Conservation (phyloP, 495 filamentous ascomycete genomes). For the Letharia columbiana region DNA sequence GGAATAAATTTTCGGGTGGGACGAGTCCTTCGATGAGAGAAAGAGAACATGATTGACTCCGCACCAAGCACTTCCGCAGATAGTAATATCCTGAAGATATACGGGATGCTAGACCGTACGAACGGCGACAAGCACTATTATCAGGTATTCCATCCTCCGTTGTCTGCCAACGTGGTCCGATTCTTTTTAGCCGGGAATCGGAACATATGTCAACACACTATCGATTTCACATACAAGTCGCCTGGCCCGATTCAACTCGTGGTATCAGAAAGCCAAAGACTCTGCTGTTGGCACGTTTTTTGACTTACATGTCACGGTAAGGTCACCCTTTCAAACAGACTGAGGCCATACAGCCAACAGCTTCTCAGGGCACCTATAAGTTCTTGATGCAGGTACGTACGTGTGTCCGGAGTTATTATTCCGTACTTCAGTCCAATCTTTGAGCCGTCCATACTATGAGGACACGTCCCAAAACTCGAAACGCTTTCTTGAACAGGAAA, state of each 20-base stretch:
- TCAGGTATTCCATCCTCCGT: slow-evolving; percentile 31
- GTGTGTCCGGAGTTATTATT: background rate
- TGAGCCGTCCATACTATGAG: background rate
- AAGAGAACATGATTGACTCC: background rate
- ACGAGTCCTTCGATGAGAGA: background rate
- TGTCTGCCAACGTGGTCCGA: slow-evolving; percentile 32
- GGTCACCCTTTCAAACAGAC: too few relatives aligned
- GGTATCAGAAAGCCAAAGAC: slow-evolving; percentile 77
- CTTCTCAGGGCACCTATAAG: slow-evolving; percentile 68
- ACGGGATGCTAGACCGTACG: slow-evolving; percentile 51
- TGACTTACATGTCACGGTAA: slow-evolving; percentile 50
- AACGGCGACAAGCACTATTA: slow-evolving; percentile 54
- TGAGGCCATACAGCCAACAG: background rate
- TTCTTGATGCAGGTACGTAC: slow-evolving; percentile 61
- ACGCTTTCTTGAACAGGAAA: background rate
- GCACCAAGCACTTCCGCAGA: slow-evolving; percentile 67
- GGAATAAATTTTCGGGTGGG: slow-evolving; percentile 71
- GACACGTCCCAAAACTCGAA: background rate
- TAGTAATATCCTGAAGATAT: slow-evolving; percentile 88
- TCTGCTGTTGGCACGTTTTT: slow-evolving; percentile 78
- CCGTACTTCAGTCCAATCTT: background rate
- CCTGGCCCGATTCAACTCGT: slow-evolving; percentile 58
- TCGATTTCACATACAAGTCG: slow-evolving; percentile 57
- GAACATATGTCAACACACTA: slow-evolving; percentile 64
- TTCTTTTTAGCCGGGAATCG: slow-evolving; percentile 60